These are phyloP conservation scores for Monilinia laxa DNA, from an alignment of 2,329 filamentous ascomycete genomes.

Conservation along the genomic window DNA sequence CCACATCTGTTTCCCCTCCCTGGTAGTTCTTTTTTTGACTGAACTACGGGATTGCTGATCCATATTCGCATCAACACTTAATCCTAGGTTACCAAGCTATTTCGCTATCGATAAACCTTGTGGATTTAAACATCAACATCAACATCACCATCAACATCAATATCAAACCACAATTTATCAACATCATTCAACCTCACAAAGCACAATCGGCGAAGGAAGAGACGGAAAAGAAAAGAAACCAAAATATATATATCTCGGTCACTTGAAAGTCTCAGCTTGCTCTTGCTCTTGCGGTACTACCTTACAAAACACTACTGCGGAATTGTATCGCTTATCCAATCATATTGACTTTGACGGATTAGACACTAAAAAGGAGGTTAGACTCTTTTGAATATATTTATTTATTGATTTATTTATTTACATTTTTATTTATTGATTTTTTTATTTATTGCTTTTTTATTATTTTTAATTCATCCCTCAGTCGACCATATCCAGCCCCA, in stretches of 20 bases:
- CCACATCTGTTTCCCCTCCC: conserved; percentile 2
- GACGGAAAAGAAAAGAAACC: not conserved
- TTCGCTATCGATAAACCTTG: conserved; percentile 20
- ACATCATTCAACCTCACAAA: not conserved
- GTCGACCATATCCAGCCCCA: not conserved
- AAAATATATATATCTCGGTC: not conserved
- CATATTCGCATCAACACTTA: conserved; percentile 21
- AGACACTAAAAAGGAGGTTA: conserved; percentile 17
- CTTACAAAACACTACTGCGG: not conserved
- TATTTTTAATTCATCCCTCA: conserved; percentile 18
- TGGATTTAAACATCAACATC: not conserved
- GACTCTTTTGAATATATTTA: not conserved
- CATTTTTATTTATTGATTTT: not conserved
- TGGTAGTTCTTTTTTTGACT: not conserved
- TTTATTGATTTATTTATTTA: too few species aligned
- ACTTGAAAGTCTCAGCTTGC: conserved; percentile 17
- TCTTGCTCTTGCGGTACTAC: conserved; percentile 13
- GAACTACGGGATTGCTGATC: conserved; percentile 21
- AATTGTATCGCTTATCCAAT: conserved; percentile 7
- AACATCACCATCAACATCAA: not conserved
- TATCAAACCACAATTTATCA: conserved; percentile 8
- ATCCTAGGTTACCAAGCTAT: not conserved
- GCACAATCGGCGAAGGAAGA: not conserved
- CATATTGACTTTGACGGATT: conserved; percentile 1
- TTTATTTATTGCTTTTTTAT: not conserved